Percentiles rank a stretch among this genome's conserved stretches.
Evolutionary conservation across 805 yeast species (phyloP).

Genomic region (Kuraishia capsulata): DNA sequence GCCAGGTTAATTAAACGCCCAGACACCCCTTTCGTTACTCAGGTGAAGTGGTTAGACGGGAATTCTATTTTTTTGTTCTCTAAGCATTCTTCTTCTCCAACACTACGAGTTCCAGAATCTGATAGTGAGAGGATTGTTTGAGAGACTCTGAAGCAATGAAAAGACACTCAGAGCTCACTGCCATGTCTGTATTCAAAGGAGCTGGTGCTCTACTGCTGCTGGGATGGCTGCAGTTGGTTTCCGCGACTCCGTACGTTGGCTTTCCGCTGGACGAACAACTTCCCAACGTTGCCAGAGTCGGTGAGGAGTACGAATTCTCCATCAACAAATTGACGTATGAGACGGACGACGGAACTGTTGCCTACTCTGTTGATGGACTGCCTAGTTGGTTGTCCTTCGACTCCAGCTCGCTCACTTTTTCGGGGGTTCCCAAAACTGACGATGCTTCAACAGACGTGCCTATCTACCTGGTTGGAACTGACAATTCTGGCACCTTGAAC

Average conservation of each 20-base stretch:
- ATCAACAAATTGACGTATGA: conserved; percentile 64
- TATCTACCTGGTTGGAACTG: conserved; percentile 57
- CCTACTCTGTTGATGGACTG: conserved; percentile 45
- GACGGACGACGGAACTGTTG: conserved; percentile 32
- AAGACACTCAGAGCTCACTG: too few species aligned
- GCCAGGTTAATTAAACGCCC: too few species aligned
- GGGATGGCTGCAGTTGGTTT: too few species aligned
- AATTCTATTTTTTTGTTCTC: too few species aligned
- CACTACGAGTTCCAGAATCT: too few species aligned
- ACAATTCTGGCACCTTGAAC: conserved; percentile 42
- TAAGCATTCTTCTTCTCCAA: too few species aligned
- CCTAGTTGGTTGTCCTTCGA: conserved; percentile 84
- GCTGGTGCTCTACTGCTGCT: too few species aligned
- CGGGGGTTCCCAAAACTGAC: conserved; percentile 53
- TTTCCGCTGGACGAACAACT: conserved; percentile 78
- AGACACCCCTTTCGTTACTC: too few species aligned
- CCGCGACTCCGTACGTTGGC: conserved; percentile 46
- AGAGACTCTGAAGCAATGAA: too few species aligned
- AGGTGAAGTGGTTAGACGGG: too few species aligned
- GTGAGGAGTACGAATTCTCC: conserved; percentile 51
- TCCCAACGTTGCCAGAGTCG: conserved; percentile 80
- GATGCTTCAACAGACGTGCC: conserved; percentile 37
- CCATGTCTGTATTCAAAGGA: too few species aligned
- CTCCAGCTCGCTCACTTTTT: conserved; percentile 42
- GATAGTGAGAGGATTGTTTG: too few species aligned